Evolutionary conservation across 768 basidiomycete species (phyloP).

Genomic region (Suillus variegatus): DNA sequence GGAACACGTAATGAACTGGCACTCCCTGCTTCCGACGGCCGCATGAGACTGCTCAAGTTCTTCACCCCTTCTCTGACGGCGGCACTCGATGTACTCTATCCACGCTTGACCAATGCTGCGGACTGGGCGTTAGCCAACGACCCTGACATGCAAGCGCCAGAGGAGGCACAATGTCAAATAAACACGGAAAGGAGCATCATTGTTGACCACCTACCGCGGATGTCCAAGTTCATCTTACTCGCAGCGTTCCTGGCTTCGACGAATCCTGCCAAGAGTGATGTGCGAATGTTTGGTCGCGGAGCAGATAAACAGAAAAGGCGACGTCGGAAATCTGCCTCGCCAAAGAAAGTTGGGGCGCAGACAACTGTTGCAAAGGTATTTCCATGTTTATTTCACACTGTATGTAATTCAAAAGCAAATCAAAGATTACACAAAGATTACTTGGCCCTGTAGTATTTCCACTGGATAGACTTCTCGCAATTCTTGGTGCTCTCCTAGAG

Average conservation of each 20-base stretch:
- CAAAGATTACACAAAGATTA: conserved; percentile 72
- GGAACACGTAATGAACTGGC: conserved; percentile 23
- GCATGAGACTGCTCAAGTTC: conserved; percentile 63
- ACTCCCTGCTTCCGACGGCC: conserved; percentile 54
- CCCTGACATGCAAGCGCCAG: conserved; percentile 32
- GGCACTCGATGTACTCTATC: conserved; percentile 69
- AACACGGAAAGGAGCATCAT: conserved; percentile 12
- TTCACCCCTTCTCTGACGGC: conserved; percentile 64
- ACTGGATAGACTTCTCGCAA: conserved; percentile 76
- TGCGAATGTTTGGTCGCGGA: conserved; percentile 81
- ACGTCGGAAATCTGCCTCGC: conserved; percentile 42
- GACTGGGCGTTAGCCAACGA: conserved; percentile 61
- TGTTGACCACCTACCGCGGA: conserved; percentile 51
- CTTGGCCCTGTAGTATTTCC: conserved; percentile 79
- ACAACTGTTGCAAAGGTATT: conserved; percentile 49
- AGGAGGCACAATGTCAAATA: conserved; percentile 4
- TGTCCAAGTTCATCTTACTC: conserved; percentile 75
- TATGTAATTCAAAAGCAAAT: conserved; percentile 2
- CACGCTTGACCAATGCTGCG: conserved; percentile 62
- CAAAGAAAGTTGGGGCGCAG: conserved; percentile 40
- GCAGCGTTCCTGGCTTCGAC: conserved; percentile 82
- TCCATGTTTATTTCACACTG: conserved; percentile 4
- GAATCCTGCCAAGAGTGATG: conserved; percentile 79
- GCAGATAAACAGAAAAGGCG: conserved; percentile 63
- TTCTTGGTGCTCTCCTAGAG: conserved; percentile 75